phyloP scores from a whole-genome alignment of 495 filamentous ascomycete species.

The Astrothelium macrocarpum region DNA sequence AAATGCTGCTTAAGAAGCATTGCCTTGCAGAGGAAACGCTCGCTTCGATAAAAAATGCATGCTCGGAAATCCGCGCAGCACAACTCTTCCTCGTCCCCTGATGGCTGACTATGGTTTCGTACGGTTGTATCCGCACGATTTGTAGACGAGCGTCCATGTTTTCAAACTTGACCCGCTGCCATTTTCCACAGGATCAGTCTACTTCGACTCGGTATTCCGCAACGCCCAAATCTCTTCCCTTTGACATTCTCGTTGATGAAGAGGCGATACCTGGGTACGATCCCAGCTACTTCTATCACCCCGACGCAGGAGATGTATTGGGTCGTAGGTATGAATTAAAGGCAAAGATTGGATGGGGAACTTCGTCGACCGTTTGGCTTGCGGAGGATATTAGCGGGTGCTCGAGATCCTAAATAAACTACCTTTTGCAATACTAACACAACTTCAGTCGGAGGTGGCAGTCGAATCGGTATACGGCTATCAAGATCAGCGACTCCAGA shows the following conservation, averaged over 20 bases:
- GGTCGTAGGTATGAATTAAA: conserved; percentile 32
- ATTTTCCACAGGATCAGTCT: too few species aligned
- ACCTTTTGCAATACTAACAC: neutral
- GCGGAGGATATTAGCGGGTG: conserved; percentile 34
- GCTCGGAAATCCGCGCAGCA: too few species aligned
- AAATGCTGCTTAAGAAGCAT: too few species aligned
- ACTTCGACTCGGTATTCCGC: too few species aligned
- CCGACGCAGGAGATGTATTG: conserved; percentile 33
- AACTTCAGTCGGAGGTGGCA: conserved; percentile 23
- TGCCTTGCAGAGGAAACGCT: too few species aligned
- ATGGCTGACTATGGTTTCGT: too few species aligned
- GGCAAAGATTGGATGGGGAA: conserved; percentile 39
- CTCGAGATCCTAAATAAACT: neutral
- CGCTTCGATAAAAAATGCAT: too few species aligned
- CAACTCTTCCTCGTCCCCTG: too few species aligned
- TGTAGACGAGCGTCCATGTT: too few species aligned
- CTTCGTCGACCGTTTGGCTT: conserved; percentile 40
- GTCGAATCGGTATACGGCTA: conserved; percentile 33
- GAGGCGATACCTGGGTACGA: conserved; percentile 31
- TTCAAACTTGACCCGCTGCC: too few species aligned
- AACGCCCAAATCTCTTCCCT: neutral
- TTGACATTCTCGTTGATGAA: conserved; percentile 26
- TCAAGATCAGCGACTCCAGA: conserved; percentile 35
- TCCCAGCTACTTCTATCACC: conserved; percentile 33
- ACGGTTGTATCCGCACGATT: too few species aligned